Conservation (phyloP, 1,284 basidiomycete species). For the Ganoderma leucocontextum region DNA sequence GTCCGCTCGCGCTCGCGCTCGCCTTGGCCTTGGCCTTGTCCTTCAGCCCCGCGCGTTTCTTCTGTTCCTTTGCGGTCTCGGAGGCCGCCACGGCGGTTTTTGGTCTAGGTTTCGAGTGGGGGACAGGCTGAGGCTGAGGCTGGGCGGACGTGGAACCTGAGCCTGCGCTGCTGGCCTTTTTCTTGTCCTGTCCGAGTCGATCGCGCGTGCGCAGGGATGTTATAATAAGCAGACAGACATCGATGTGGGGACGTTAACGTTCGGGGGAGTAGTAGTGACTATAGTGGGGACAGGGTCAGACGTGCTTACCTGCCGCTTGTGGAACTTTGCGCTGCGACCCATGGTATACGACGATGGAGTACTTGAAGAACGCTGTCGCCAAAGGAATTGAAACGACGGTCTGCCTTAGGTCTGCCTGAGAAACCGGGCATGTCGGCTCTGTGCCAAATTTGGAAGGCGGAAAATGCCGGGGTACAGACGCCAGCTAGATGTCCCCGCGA, state of each 20-base stretch:
- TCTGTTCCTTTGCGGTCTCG: constrained; percentile 39
- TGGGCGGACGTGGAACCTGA: constrained; percentile 15
- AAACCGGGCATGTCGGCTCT: background rate
- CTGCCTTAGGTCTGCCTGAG: background rate
- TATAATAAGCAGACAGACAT: background rate
- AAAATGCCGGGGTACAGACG: background rate
- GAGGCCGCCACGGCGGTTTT: constrained; percentile 13
- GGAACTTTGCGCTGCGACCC: constrained; percentile 26
- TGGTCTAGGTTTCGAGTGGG: constrained; percentile 26
- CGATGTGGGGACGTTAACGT: background rate
- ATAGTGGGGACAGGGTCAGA: background rate
- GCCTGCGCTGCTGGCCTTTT: constrained; percentile 29
- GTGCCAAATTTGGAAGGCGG: background rate
- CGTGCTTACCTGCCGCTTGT: constrained; percentile 16
- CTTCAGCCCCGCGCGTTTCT: constrained; percentile 57
- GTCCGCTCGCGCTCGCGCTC: constrained; percentile 29
- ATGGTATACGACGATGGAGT: constrained; percentile 7
- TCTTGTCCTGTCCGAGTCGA: constrained; percentile 36
- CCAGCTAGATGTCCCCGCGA: background rate
- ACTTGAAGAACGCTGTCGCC: background rate
- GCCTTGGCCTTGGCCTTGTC: constrained; percentile 40
- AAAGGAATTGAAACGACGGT: background rate
- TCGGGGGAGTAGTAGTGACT: background rate
- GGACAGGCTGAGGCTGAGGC: constrained; percentile 13
- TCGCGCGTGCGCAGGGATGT: background rate